phyloP scores from a whole-genome alignment of 345 rosid species.

The Eucalyptus urophylla region DNA sequence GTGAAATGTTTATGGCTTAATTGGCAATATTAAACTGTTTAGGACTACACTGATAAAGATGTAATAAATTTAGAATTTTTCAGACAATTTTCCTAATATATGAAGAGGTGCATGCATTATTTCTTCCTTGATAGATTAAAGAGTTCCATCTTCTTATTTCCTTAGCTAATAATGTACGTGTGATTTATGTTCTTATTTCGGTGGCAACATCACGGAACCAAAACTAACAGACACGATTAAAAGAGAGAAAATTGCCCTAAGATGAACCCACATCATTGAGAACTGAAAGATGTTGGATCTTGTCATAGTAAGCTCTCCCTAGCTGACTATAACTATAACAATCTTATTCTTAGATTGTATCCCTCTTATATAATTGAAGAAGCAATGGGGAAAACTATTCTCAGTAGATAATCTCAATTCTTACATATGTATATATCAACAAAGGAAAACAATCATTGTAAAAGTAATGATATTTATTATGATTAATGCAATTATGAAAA shows the following conservation, averaged over 20 bases:
- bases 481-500: accelerated
- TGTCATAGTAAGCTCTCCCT: neutral
- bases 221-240: accelerated
- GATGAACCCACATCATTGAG: neutral
- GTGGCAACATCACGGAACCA: neutral
- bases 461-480: too few relatives aligned
- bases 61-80: too few relatives aligned
- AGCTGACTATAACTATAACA: neutral
- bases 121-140: accelerated
- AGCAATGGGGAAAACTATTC: neutral
- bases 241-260: neutral
- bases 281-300: neutral
- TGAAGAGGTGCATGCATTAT: too few relatives aligned
- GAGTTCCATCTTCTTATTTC: too few relatives aligned
- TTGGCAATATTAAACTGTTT: accelerated
- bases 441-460: too few relatives aligned
- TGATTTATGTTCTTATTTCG: neutral
- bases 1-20: accelerated
- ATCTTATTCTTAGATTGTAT: neutral
- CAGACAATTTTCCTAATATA: too few relatives aligned
- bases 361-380: neutral
- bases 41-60: accelerated
- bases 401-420: too few relatives aligned
- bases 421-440: too few relatives aligned
- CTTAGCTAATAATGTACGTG: too few relatives aligned